Evolutionary conservation across 1,284 basidiomycete species (phyloP).

Genomic region (Fomitopsis pinicola): DNA sequence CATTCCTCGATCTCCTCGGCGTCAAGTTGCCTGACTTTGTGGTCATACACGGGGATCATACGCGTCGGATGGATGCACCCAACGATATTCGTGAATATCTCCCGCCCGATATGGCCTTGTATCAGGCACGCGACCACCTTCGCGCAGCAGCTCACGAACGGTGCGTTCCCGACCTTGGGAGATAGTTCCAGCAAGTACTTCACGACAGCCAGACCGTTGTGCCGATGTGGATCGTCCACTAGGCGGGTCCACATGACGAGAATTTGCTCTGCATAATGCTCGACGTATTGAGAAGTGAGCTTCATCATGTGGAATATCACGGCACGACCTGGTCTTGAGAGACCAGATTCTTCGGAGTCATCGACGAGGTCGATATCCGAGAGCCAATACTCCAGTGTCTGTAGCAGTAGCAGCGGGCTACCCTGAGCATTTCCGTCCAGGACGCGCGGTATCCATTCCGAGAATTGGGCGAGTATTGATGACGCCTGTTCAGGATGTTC

Average conservation of each 20-base stretch:
- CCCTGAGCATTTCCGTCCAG: constrained; percentile 47
- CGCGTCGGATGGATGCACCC: constrained; percentile 80
- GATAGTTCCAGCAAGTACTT: constrained; percentile 88
- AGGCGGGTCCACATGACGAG: constrained; percentile 79
- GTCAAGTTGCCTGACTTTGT: constrained; percentile 64
- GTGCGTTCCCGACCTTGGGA: constrained; percentile 74
- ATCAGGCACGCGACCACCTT: constrained; percentile 85
- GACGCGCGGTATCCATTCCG: constrained; percentile 69
- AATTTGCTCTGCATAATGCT: constrained; percentile 79
- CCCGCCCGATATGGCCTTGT: constrained; percentile 68
- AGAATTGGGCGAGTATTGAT: constrained; percentile 70
- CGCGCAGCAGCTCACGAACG: constrained; percentile 78
- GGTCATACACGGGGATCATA: constrained; percentile 75
- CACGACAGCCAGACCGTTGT: constrained; percentile 78
- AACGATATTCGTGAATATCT: constrained; percentile 82
- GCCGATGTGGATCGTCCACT: constrained; percentile 64
- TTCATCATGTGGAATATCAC: constrained; percentile 84
- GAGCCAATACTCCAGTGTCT: constrained; percentile 81
- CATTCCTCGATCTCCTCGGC: constrained; percentile 69
- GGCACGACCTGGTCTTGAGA: constrained; percentile 58
- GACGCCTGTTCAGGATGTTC: constrained; percentile 72
- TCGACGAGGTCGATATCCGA: constrained; percentile 68
- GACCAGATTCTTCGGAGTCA: constrained; percentile 45
- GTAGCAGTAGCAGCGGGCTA: constrained; percentile 54
- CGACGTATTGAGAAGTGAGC: constrained; percentile 77